Conservation (phyloP, 805 yeast genomes). For the fission yeast (Schizosaccharomyces pombe) region DNA sequence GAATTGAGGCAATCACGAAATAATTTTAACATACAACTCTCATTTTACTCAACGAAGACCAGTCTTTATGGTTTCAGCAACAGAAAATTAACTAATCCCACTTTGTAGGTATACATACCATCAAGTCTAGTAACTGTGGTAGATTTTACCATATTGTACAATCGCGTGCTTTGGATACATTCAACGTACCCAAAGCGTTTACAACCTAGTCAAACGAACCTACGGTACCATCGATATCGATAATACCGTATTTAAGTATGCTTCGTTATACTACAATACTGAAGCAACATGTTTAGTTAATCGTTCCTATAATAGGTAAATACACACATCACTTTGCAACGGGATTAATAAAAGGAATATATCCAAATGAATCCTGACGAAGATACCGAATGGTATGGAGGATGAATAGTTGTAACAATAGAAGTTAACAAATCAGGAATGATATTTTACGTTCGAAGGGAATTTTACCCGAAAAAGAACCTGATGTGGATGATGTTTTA, state of each 20-base stretch:
- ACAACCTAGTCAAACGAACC: not conserved
- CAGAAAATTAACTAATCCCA: not conserved
- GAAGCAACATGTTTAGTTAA: no score
- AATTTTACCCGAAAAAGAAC: constrained; percentile 74
- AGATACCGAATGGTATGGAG: constrained; percentile 61
- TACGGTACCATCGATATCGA: not conserved
- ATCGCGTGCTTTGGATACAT: not conserved
- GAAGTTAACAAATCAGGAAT: constrained; percentile 26
- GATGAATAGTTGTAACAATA: not conserved
- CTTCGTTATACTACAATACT: no score
- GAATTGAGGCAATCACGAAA: not conserved
- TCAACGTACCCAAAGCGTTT: not conserved
- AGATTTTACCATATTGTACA: not conserved
- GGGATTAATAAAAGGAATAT: no score
- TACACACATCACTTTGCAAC: no score
- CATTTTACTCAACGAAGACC: not conserved
- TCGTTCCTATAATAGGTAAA: no score
- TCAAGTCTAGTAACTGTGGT: not conserved
- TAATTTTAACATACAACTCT: not conserved
- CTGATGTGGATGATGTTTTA: constrained; percentile 64
- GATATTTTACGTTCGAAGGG: constrained; percentile 80
- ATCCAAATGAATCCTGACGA: constrained; percentile 52
- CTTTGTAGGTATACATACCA: not conserved
- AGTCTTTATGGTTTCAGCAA: not conserved
- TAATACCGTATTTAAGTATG: not conserved